A percentile compares a stretch with the other conserved stretches of the same genome.
Evolutionary conservation across 1,284 basidiomycete species (phyloP).

Genomic region (Ceratobasidium sp.): DNA sequence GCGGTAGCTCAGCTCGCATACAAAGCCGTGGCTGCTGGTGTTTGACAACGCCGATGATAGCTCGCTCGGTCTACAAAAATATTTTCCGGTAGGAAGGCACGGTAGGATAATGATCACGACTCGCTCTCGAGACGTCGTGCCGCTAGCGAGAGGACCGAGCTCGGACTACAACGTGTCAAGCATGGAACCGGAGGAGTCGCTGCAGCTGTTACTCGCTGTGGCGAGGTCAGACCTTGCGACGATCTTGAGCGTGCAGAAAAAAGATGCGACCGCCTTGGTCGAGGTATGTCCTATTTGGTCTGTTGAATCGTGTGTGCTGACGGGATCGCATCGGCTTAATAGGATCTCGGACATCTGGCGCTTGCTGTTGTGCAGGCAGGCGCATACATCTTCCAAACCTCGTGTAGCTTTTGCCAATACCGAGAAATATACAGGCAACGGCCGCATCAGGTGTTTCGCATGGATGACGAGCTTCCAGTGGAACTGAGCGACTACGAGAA

Average conservation of each 20-base stretch:
- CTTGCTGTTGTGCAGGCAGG: neutral
- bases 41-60: constrained; percentile 45
- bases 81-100: constrained; percentile 16
- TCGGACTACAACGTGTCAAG: constrained; percentile 18
- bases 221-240: neutral
- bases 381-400: too few species aligned
- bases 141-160: neutral
- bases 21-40: constrained; percentile 33
- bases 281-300: too few species aligned
- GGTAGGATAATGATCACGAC: constrained; percentile 31
- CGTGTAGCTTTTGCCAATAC: too few species aligned
- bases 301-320: too few species aligned
- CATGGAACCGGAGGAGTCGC: constrained; percentile 30
- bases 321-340: too few species aligned
- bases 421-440: too few species aligned
- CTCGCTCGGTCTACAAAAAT: neutral
- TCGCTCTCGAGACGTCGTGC: constrained; percentile 4
- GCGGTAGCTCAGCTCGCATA: constrained; percentile 23
- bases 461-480: too few species aligned
- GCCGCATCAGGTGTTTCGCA: too few species aligned
- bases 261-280: neutral
- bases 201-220: neutral
- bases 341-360: neutral
- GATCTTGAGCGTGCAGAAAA: neutral
- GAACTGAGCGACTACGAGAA: constrained; percentile 18